phyloP scores from a whole-genome alignment of 495 filamentous ascomycete species.

The Penicillium arizonense region DNA sequence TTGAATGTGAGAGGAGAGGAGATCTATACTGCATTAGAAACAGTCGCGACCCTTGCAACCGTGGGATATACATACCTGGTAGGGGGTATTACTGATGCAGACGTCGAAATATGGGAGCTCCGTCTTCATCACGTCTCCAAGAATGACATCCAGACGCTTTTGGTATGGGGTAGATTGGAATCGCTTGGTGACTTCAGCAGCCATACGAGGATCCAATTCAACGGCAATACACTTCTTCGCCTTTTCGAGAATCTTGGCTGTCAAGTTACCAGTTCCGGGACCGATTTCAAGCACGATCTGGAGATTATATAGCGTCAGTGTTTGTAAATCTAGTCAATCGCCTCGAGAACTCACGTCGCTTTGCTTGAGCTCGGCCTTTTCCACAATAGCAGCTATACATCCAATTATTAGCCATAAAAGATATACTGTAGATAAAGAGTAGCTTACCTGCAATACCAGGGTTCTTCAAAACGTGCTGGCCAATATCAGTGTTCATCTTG shows the following conservation, averaged over 20 bases:
- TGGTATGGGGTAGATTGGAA: constrained; percentile 81
- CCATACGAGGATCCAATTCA: constrained; percentile 95
- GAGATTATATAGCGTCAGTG: constrained; percentile 2
- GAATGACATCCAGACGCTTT: constrained; percentile 76
- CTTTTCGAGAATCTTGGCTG: constrained; percentile 81
- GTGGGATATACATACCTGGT: constrained; percentile 52
- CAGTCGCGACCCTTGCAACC: background rate
- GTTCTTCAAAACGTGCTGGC: constrained; percentile 96
- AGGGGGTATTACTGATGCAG: constrained; percentile 92
- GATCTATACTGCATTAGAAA: constrained; percentile 52
- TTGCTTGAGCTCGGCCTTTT: constrained; percentile 87
- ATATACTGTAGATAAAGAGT: background rate
- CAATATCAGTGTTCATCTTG: constrained; percentile 77
- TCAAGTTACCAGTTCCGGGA: constrained; percentile 83
- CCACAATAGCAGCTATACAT: constrained; percentile 56
- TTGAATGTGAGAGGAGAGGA: constrained; percentile 89
- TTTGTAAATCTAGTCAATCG: background rate
- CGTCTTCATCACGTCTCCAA: constrained; percentile 93
- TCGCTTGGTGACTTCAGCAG: constrained; percentile 91
- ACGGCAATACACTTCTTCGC: constrained; percentile 86
- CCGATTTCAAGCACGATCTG: constrained; percentile 71
- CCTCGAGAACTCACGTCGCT: constrained; percentile 59
- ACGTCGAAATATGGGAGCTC: constrained; percentile 86
- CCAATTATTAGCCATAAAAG: background rate
- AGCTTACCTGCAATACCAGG: constrained; percentile 77